Evolutionary conservation across 2,329 filamentous ascomycete genomes (phyloP).

Genomic region (Lasiodiplodia gonubiensis): DNA sequence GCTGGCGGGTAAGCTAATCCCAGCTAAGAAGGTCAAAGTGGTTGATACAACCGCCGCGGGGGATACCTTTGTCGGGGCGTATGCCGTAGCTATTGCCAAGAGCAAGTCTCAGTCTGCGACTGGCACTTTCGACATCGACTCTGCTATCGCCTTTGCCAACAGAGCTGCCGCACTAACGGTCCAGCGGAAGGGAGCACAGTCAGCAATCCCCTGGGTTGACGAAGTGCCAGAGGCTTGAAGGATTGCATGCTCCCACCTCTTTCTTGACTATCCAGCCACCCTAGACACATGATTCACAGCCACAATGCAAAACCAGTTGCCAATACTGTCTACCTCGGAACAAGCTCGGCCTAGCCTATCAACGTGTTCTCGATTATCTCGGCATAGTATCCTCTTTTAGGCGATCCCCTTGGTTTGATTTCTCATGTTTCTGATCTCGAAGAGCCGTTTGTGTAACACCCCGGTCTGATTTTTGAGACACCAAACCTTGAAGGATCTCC

Average conservation of each 20-base stretch:
- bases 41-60: constrained; percentile 94
- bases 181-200: constrained; percentile 68
- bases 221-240: constrained; percentile 49
- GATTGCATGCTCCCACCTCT: no score
- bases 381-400: neutral
- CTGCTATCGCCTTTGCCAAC: constrained; percentile 66
- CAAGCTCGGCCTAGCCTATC: neutral
- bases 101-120: neutral
- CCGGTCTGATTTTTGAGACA: neutral
- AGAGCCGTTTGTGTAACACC: neutral
- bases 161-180: constrained; percentile 70
- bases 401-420: neutral
- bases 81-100: constrained; percentile 73
- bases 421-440: neutral
- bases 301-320: neutral
- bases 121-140: constrained; percentile 57
- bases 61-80: constrained; percentile 91
- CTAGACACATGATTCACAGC: neutral
- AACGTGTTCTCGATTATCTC: neutral
- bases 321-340: neutral
- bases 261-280: neutral
- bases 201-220: constrained; percentile 69
- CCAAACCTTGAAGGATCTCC: no score
- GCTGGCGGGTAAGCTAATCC: constrained; percentile 54
- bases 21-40: constrained; percentile 74